These are phyloP conservation scores for Sclerotinia glacialis DNA, from an alignment of 2,329 filamentous ascomycete species.

Conservation along the genomic window DNA sequence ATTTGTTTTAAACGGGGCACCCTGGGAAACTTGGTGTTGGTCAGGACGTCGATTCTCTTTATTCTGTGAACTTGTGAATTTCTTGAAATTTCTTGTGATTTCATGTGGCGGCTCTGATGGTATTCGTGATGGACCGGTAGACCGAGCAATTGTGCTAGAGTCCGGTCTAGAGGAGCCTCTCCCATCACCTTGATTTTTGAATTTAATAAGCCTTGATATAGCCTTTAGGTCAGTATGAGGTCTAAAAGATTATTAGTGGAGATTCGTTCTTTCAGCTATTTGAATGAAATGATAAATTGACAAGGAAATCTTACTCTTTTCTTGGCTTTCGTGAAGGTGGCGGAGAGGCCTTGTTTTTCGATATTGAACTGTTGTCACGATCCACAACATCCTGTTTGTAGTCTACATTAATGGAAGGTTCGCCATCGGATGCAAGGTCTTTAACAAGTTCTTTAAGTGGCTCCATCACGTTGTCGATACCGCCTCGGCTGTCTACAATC, in stretches of 20 bases:
- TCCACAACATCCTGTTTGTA: conserved; percentile 19
- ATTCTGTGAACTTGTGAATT: conserved; percentile 31
- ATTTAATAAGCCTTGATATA: background rate
- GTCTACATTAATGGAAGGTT: conserved; percentile 22
- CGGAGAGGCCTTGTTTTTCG: background rate
- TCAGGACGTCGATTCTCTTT: conserved; percentile 35
- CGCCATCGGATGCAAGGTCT: conserved; percentile 31
- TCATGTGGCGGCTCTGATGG: background rate
- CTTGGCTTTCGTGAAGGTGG: background rate
- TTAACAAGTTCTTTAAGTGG: conserved; percentile 41
- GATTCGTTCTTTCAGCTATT: background rate
- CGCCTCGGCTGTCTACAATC: conserved; percentile 45
- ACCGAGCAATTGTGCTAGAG: background rate
- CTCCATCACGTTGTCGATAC: conserved; percentile 39
- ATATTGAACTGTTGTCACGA: background rate
- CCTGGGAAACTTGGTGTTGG: background rate
- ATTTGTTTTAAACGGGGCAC: background rate
- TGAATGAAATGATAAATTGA: background rate
- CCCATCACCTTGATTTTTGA: background rate
- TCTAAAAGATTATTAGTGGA: background rate
- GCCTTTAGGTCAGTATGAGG: background rate
- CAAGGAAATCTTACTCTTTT: background rate
- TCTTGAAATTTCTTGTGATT: conserved; percentile 17
- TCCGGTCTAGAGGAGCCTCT: background rate
- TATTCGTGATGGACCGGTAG: background rate